phyloP scores from a whole-genome alignment of 495 filamentous ascomycete genomes.

The Rostrohypoxylon terebratum region DNA sequence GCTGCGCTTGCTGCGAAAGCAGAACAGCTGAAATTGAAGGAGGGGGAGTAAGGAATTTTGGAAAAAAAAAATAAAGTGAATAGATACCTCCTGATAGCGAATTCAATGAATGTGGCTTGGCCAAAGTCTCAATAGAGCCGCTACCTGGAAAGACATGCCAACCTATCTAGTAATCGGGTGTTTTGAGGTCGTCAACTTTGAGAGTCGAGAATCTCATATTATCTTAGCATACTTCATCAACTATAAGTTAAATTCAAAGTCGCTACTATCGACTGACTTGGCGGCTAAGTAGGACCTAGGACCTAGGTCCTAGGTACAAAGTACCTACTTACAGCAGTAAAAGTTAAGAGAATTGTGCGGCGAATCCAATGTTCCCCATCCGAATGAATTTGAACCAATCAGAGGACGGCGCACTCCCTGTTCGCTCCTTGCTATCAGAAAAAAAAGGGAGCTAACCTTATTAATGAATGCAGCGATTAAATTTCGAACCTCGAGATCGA shows the following conservation, averaged over 20 bases:
- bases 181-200: neutral
- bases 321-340: no score
- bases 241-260: neutral
- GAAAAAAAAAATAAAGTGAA: conserved; percentile 27
- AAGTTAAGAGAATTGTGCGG: conserved; percentile 18
- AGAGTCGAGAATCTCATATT: neutral
- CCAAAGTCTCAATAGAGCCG: conserved; percentile 12
- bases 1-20: conserved; percentile 41
- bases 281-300: no score
- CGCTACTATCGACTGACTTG: neutral
- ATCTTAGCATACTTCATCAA: neutral
- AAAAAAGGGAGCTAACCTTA: conserved; percentile 48
- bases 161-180: neutral
- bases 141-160: neutral
- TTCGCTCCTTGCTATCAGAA: conserved; percentile 24
- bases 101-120: conserved; percentile 21
- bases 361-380: conserved; percentile 47
- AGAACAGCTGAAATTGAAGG: conserved; percentile 39
- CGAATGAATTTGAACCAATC: conserved; percentile 36
- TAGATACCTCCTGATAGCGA: conserved; percentile 24
- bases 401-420: conserved; percentile 20
- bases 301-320: conserved; percentile 19
- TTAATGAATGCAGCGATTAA: conserved; percentile 5
- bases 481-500: conserved; percentile 27
- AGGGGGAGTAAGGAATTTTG: conserved; percentile 17